These are phyloP conservation scores for Penicillium sp. DNA, from an alignment of 2,329 filamentous ascomycete genomes.

Conservation along the genomic window DNA sequence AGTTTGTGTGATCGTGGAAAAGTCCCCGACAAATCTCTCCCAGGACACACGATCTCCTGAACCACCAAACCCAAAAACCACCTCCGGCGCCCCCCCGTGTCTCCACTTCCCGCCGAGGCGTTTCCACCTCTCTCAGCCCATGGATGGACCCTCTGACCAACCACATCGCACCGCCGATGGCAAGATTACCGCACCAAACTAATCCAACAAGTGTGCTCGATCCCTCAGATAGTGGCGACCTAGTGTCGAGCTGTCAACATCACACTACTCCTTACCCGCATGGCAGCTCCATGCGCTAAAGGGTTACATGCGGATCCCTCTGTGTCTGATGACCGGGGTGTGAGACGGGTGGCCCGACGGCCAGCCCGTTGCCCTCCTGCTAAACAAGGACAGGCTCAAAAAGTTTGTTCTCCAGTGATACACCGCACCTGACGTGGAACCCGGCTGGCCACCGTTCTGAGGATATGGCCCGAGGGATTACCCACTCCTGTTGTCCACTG, in stretches of 20 bases:
- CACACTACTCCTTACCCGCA: slow-evolving; percentile 12
- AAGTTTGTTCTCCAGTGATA: neutral
- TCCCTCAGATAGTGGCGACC: slow-evolving; percentile 10
- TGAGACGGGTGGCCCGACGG: slow-evolving; percentile 25
- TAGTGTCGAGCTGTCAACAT: slow-evolving; percentile 2
- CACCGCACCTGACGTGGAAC: neutral
- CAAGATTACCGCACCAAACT: slow-evolving; percentile 10
- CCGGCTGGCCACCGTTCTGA: neutral
- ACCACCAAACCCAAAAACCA: neutral
- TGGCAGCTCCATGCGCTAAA: neutral
- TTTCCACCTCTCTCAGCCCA: neutral
- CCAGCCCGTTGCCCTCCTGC: slow-evolving; percentile 5
- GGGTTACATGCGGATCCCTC: slow-evolving; percentile 19
- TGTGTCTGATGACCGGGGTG: neutral
- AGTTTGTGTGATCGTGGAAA: neutral
- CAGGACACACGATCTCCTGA: slow-evolving; percentile 6
- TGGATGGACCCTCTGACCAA: neutral
- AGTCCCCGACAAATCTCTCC: neutral
- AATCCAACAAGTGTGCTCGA: neutral
- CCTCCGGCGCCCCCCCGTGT: neutral
- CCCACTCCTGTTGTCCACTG: neutral
- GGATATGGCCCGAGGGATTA: slow-evolving; percentile 6
- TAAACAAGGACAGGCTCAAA: neutral
- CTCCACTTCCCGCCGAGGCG: slow-evolving; percentile 8
- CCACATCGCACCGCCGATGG: slow-evolving; percentile 1